Percentiles rank a stretch among this genome's conserved stretches.
Evolutionary conservation across 805 yeast species (phyloP).

Genomic region (Sugiyamaella smithiae): DNA sequence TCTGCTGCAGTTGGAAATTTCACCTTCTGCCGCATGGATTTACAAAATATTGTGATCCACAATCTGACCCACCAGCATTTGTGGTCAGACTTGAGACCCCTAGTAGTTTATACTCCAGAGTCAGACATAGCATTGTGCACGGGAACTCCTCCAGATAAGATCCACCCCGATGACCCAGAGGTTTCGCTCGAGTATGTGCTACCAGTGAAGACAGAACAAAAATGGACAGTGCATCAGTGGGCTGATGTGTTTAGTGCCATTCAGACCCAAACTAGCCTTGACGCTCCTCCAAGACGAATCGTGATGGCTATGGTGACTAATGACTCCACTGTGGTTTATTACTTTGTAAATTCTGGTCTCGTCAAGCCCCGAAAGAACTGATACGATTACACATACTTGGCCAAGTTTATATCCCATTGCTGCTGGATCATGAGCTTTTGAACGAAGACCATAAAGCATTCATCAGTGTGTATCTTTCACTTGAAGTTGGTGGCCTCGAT

Average conservation of each 20-base stretch:
- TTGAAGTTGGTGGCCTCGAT: background rate
- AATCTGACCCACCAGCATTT: constrained; percentile 38
- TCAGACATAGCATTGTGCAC: constrained; percentile 17
- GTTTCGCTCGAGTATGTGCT: constrained; percentile 27
- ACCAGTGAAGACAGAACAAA: constrained; percentile 27
- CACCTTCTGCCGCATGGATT: constrained; percentile 6
- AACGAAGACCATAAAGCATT: background rate
- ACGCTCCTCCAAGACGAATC: constrained; percentile 27
- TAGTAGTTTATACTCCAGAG: constrained; percentile 17
- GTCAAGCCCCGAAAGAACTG: constrained; percentile 39
- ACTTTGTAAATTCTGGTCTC: constrained; percentile 39
- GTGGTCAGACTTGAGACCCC: constrained; percentile 32
- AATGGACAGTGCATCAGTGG: constrained; percentile 37
- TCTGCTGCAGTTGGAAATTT: background rate
- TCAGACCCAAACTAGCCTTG: constrained; percentile 13
- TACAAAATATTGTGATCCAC: constrained; percentile 8
- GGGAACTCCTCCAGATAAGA: constrained; percentile 36
- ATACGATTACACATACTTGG: background rate
- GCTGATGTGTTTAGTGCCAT: constrained; percentile 31
- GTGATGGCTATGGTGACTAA: constrained; percentile 42
- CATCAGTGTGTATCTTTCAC: background rate
- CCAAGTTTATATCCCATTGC: background rate
- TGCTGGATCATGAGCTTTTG: background rate
- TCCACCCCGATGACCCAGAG: constrained; percentile 32
- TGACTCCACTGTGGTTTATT: constrained; percentile 44